Base-by-base conservation (phyloP, 192 early-diverging fungal species). In the Cetraspora pellucida region DNA sequence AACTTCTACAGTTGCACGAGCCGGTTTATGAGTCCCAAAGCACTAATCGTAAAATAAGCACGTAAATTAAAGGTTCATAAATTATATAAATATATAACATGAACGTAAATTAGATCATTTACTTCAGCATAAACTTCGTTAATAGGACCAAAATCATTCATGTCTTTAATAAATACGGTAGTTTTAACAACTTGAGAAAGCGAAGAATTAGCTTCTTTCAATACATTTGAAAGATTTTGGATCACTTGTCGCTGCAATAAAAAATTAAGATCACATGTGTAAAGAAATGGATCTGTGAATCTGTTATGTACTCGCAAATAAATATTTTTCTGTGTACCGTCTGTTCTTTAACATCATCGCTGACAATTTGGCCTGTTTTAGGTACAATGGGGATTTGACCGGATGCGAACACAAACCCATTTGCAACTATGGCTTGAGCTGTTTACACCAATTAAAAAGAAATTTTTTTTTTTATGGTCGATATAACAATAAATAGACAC, bases 151-250 rank as follows among this genome's bases (percentile, higher is more conserved):
- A 97, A 98, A 84, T 97, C 93, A 81, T 94, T 93, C 88, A 94
- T 94, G 79, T 90, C 89, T 83, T 95, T 93, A 47, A 99, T 78
- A 82, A 97, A 99, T 60, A 97, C 96, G 21, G 96, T 97, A 27
- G 96, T 96, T 89, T 99, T 99, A 82, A 97, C 91, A 17, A 97
- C 93, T 73, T 93, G 89, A 54, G 93, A 87, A 43, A 97, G 87
- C 49, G 87, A 87, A 72, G 94, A 90, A 70, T 92, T 88, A 46
- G 93, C 87, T 13, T 90, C 94, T 80, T 92, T 87, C 43, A 99
- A 87, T 63, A 99, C 93, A 2, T 91, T 93, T 75, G 86, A 79
- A 68, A 97, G 84, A 85, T 99, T 99, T 81, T 83, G 90, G 77
- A 99, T 79, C 23, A 85, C 87, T 85, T 92, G 93, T 27, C 72